Evolutionary conservation across 1,284 basidiomycete genomes (phyloP).

Genomic region (Agroathelia rolfsii): DNA sequence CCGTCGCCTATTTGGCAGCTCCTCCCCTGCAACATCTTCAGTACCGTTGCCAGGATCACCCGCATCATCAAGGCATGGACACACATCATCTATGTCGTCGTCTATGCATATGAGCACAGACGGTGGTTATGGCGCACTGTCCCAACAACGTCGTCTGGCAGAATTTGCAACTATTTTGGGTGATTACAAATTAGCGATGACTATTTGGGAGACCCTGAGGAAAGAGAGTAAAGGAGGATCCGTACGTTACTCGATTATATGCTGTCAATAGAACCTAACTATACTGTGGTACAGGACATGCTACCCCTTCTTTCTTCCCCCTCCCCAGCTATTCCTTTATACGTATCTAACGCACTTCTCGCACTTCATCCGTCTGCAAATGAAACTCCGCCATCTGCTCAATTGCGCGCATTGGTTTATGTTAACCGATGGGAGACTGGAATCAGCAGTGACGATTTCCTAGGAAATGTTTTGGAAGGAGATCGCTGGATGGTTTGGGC

Average conservation of each 20-base stretch:
- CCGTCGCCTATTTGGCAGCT: slow-evolving; percentile 74
- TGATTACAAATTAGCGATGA: slow-evolving; percentile 79
- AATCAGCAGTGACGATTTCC: slow-evolving; percentile 46
- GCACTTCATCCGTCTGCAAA: slow-evolving; percentile 27
- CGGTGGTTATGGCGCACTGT: too few relatives aligned
- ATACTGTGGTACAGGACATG: slow-evolving; percentile 43
- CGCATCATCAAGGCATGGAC: too few relatives aligned
- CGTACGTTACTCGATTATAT: slow-evolving; percentile 29
- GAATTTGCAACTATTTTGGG: slow-evolving; percentile 92
- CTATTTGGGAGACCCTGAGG: slow-evolving; percentile 79
- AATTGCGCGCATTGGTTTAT: slow-evolving; percentile 51
- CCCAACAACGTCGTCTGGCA: slow-evolving; percentile 79
- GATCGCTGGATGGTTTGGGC: slow-evolving; percentile 78
- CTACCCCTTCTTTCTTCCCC: slow-evolving; percentile 61
- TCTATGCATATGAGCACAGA: too few relatives aligned
- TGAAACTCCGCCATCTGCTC: slow-evolving; percentile 50
- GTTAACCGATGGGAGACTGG: slow-evolving; percentile 69
- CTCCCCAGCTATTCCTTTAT: slow-evolving; percentile 45
- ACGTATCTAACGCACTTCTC: slow-evolving; percentile 52
- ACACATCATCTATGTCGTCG: too few relatives aligned
- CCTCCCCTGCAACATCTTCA: slow-evolving; percentile 35
- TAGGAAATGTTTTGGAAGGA: slow-evolving; percentile 48
- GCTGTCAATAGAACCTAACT: slow-evolving; percentile 7
- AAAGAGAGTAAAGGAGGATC: slow-evolving; percentile 75
- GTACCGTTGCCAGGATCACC: too few relatives aligned